A percentile compares a stretch with the other conserved stretches of the same genome.
These are phyloP conservation scores for Rutstroemia sp. DNA, from an alignment of 2,329 filamentous ascomycete genomes.

Conservation along the genomic window DNA sequence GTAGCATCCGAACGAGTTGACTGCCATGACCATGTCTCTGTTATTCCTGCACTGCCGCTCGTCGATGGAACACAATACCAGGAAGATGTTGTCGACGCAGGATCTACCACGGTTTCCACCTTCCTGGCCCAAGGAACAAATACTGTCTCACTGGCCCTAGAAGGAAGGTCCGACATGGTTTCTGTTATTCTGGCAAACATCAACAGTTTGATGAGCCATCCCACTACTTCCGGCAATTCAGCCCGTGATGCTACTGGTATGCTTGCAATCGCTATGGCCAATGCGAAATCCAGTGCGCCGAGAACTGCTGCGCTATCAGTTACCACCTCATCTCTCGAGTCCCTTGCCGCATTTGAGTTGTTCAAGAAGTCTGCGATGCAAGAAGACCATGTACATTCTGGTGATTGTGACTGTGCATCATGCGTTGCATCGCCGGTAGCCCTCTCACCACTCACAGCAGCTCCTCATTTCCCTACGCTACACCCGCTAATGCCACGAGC, in stretches of 20 bases:
- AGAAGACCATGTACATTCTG: neutral
- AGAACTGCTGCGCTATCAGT: neutral
- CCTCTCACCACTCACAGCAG: neutral
- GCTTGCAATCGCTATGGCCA: slow-evolving; percentile 8
- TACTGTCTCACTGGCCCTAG: slow-evolving; percentile 3
- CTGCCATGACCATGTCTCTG: neutral
- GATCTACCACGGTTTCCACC: slow-evolving; percentile 4
- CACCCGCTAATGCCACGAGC: slow-evolving; percentile 2
- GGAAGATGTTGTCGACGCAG: neutral
- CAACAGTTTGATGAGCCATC: slow-evolving; percentile 2
- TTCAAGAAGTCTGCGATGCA: neutral
- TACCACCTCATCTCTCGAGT: neutral
- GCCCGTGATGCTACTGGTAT: slow-evolving; percentile 4
- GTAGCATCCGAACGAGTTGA: neutral
- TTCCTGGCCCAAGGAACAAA: slow-evolving; percentile 6
- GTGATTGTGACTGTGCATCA: slow-evolving; percentile 2
- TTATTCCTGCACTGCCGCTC: neutral
- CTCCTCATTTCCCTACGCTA: neutral
- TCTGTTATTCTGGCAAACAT: slow-evolving; percentile 6
- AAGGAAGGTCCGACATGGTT: slow-evolving; percentile 6
- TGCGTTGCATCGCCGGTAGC: neutral
- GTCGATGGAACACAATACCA: neutral
- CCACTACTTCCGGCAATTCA: neutral
- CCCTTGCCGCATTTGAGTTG: slow-evolving; percentile 5
- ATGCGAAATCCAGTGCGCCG: neutral